A percentile compares a stretch with the other conserved stretches of the same genome.
phyloP scores from a whole-genome alignment of 164 flowering plant genomes.

The Macadamia integrifolia region DNA sequence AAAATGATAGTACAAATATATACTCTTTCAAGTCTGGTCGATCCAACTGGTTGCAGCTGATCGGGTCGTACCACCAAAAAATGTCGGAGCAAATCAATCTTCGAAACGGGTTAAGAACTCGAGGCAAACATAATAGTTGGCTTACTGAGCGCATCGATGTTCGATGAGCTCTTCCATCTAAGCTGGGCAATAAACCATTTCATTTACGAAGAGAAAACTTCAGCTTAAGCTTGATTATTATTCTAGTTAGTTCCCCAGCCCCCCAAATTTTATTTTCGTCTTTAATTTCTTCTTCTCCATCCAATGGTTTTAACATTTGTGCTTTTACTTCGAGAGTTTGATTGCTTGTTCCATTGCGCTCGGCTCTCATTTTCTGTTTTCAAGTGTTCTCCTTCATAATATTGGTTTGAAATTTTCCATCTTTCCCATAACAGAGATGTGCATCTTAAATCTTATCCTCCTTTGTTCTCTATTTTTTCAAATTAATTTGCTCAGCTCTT shows the following conservation, averaged over 20 bases:
- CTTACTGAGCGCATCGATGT: conserved; percentile 36
- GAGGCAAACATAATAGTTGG: conserved; percentile 8
- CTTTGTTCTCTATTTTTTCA: no score
- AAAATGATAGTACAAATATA: no score
- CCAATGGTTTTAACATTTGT: not conserved
- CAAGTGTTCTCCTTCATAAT: not conserved
- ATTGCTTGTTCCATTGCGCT: not conserved
- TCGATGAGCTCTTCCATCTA: conserved; percentile 73
- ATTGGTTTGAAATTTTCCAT: no score
- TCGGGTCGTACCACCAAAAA: no score
- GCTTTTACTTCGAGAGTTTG: not conserved
- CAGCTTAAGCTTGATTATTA: conserved; percentile 75
- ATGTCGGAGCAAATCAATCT: no score
- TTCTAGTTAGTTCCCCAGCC: conserved; percentile 43
- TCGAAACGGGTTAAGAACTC: no score
- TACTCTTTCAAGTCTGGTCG: no score
- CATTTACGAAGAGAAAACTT: conserved; percentile 55
- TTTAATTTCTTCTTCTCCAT: not conserved
- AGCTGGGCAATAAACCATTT: conserved; percentile 82
- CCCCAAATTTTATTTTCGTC: no score
- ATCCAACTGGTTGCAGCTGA: no score
- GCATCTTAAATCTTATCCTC: no score
- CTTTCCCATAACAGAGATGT: no score
- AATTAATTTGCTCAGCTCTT: not conserved
- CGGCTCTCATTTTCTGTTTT: not conserved